Conservation (phyloP, 2,329 filamentous ascomycete species). For the Calonectria pseudoreteaudii region DNA sequence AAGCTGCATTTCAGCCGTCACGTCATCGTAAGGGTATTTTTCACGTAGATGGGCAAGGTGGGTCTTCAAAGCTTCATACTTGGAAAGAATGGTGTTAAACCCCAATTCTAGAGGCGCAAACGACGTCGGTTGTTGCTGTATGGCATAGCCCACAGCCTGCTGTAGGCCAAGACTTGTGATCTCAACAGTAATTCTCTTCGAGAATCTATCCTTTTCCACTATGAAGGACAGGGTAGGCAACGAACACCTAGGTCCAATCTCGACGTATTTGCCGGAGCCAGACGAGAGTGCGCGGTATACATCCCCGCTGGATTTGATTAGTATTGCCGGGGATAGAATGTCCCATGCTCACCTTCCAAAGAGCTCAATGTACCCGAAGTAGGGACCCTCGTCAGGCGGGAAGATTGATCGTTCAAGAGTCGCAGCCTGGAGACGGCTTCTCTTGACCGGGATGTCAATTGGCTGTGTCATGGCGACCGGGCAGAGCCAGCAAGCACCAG, state of each 20-base stretch:
- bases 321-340: not conserved
- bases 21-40: conserved; percentile 21
- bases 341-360: conserved; percentile 40
- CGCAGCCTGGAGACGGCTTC: conserved; percentile 15
- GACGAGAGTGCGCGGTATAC: conserved; percentile 42
- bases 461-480: conserved; percentile 34
- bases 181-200: conserved; percentile 36
- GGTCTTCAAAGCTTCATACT: conserved; percentile 40
- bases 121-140: conserved; percentile 30
- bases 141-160: conserved; percentile 51
- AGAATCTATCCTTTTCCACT: conserved; percentile 41
- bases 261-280: conserved; percentile 43
- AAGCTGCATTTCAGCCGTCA: conserved; percentile 41
- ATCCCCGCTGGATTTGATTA: conserved; percentile 37
- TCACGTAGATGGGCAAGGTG: conserved; percentile 27
- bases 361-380: conserved; percentile 39
- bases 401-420: conserved; percentile 24
- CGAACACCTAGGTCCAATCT: conserved; percentile 29
- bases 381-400: conserved; percentile 37
- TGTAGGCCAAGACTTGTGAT: conserved; percentile 53
- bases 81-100: conserved; percentile 37
- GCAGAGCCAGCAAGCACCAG: not conserved
- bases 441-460: conserved; percentile 40
- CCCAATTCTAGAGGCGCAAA: conserved; percentile 29
- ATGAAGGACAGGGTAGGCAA: conserved; percentile 41